Evolutionary conservation across 495 filamentous ascomycete genomes (phyloP).

Genomic region (Aspergillus steynii): DNA sequence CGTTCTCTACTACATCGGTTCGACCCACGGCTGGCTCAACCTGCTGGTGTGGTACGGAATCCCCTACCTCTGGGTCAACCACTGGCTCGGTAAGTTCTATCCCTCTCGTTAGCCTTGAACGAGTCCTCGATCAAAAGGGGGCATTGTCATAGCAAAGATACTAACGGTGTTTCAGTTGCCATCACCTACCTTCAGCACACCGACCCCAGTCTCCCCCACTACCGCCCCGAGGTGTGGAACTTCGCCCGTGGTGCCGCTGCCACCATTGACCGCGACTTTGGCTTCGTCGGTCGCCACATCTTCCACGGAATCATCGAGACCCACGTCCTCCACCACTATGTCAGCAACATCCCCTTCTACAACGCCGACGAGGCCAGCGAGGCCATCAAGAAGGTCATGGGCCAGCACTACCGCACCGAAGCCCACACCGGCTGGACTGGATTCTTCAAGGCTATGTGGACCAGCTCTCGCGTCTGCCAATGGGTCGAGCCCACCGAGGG

Average conservation of each 20-base stretch:
- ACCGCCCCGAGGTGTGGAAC: conserved; percentile 55
- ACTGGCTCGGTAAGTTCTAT: conserved; percentile 67
- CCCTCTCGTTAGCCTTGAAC: not conserved
- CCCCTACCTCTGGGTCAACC: conserved; percentile 98
- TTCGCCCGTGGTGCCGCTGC: conserved; percentile 58
- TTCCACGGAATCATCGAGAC: conserved; percentile 65
- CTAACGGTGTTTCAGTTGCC: conserved; percentile 41
- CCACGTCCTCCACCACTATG: conserved; percentile 62
- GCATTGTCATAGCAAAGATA: not conserved
- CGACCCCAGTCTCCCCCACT: conserved; percentile 59
- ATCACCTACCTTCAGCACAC: conserved; percentile 65
- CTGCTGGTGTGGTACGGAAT: conserved; percentile 90
- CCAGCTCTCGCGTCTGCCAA: conserved; percentile 51
- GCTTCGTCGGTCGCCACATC: conserved; percentile 58
- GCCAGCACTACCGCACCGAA: conserved; percentile 56
- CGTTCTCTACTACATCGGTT: conserved; percentile 59
- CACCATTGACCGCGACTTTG: conserved; percentile 62
- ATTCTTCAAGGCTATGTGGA: conserved; percentile 58
- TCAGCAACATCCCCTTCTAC: conserved; percentile 64
- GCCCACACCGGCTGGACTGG: conserved; percentile 52
- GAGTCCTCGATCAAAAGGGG: not conserved
- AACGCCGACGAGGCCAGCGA: conserved; percentile 61
- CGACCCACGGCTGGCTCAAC: conserved; percentile 81
- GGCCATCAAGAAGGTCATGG: conserved; percentile 59
- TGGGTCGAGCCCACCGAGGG: conserved; percentile 67